Evolutionary conservation across 106 monocot genomes (phyloP), one percentile per base, ranked within the genome.

Genomic region (Vanilla planifolia): DNA sequence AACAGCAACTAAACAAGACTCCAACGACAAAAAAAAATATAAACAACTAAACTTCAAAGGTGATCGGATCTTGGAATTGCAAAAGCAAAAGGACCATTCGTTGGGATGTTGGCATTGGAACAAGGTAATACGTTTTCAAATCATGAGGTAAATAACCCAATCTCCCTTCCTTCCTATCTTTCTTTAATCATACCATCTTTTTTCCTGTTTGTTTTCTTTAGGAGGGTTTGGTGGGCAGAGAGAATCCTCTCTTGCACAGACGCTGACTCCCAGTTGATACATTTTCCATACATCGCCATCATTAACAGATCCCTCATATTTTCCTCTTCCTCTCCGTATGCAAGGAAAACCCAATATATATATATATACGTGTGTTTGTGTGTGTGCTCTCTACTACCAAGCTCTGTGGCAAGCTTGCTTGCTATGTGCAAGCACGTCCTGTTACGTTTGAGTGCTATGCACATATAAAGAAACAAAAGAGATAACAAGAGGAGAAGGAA

Each of bases 91-190:
- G n/a, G n/a, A n/a, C n/a, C n/a, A n/a, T n/a, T 45, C 44, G 44
- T 45, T 45, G 44, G 20, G 44, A 45, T 45, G 44, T 45, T 45
- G 44, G 44, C 44, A 45, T 45, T 17, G 44, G 17, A 45, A 45
- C 16, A 45, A 17, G 44, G 44, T 45, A 45, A 20, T 17, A 45
- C n/a, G 44, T 45, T 45, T 45, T 45, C 44, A 45, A 45, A n/a
- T 45, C 44, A 45, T 45, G 44, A 45, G 44, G 44, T 45, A 17
- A 45, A 45, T 20, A 19, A 45, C 44, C 16, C 44, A 45, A 45
- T 45, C 19, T 17, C 44, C 8, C 3, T 20, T 45, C 16, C 20
- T 45, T 16, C 44, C 44, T 17, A 45, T 20, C 44, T 45, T 19
- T 45, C 44, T 17, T 45, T 45, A 45, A 45, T 45, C n/a, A 45